A percentile compares a stretch with the other conserved stretches of the same genome.
phyloP scores from a whole-genome alignment of 2,329 filamentous ascomycete genomes.

The Aspergillus sp. region DNA sequence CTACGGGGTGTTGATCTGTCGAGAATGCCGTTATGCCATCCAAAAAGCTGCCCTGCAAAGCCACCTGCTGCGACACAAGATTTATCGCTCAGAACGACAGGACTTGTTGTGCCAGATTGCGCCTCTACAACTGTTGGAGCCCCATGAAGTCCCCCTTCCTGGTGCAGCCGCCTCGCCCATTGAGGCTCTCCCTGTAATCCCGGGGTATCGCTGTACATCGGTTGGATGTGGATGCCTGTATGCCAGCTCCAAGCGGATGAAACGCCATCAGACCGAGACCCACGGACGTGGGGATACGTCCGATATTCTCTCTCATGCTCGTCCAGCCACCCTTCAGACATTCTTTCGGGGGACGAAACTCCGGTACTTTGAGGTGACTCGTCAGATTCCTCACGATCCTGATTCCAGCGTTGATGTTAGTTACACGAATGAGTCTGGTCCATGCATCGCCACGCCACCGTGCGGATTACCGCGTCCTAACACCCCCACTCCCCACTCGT shows the following conservation, averaged over 20 bases:
- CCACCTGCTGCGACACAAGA: slow-evolving; percentile 11
- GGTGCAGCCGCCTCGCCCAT: neutral
- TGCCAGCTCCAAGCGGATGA: slow-evolving; percentile 11
- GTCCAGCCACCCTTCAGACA: slow-evolving; percentile 6
- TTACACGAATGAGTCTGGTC: neutral
- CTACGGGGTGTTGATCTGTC: slow-evolving; percentile 9
- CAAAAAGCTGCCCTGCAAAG: slow-evolving; percentile 10
- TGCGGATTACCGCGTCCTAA: too few relatives aligned
- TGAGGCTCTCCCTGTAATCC: slow-evolving; percentile 1
- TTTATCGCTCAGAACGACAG: slow-evolving; percentile 9
- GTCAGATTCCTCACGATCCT: neutral
- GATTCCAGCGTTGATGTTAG: neutral
- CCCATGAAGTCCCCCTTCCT: slow-evolving; percentile 1
- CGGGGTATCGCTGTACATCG: slow-evolving; percentile 5
- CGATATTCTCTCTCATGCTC: neutral
- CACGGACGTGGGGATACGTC: neutral
- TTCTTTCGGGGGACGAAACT: slow-evolving; percentile 11
- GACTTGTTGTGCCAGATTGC: neutral
- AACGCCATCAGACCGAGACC: slow-evolving; percentile 1
- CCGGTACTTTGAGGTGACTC: slow-evolving; percentile 5
- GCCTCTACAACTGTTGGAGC: neutral
- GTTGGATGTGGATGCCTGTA: slow-evolving; percentile 5
- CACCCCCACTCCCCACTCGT: too few relatives aligned
- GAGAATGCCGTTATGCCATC: slow-evolving; percentile 10
- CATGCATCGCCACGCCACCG: neutral